These are phyloP conservation scores for Solanum dulcamara DNA, from an alignment of 257 asterid species.

Conservation along the genomic window DNA sequence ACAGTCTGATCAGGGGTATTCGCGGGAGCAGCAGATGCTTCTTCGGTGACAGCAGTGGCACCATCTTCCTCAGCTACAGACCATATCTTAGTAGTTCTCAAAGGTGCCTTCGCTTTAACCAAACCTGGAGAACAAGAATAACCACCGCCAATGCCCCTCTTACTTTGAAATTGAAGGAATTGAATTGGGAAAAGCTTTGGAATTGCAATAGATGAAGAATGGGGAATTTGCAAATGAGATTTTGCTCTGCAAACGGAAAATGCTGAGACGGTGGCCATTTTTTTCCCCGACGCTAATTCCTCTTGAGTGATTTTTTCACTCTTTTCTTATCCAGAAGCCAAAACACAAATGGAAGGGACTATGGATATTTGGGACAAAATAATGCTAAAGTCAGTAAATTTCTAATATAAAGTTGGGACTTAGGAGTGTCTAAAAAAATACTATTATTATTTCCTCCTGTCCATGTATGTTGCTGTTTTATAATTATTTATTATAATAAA, in stretches of 20 bases:
- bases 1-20: constrained; percentile 43
- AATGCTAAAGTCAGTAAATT: neutral
- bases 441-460: neutral
- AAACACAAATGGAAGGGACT: neutral
- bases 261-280: constrained; percentile 39
- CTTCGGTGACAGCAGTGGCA: constrained; percentile 15
- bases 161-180: constrained; percentile 6
- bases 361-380: neutral
- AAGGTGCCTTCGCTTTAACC: constrained; percentile 1
- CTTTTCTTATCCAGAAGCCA: constrained; percentile 2
- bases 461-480: neutral
- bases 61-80: constrained; percentile 37
- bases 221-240: constrained; percentile 6
- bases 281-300: neutral
- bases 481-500: too few species aligned
- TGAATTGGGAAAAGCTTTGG: constrained; percentile 9
- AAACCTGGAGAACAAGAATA: constrained; percentile 9
- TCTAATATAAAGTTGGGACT: neutral
- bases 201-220: constrained; percentile 2
- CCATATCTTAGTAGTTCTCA: constrained; percentile 16
- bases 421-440: too few species aligned
- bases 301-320: neutral
- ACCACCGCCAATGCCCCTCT: neutral
- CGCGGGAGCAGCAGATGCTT: constrained; percentile 13
- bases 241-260: constrained; percentile 19